Evolutionary conservation across 495 filamentous ascomycete species (phyloP).

Genomic region (Lasiosphaeris hirsuta): DNA sequence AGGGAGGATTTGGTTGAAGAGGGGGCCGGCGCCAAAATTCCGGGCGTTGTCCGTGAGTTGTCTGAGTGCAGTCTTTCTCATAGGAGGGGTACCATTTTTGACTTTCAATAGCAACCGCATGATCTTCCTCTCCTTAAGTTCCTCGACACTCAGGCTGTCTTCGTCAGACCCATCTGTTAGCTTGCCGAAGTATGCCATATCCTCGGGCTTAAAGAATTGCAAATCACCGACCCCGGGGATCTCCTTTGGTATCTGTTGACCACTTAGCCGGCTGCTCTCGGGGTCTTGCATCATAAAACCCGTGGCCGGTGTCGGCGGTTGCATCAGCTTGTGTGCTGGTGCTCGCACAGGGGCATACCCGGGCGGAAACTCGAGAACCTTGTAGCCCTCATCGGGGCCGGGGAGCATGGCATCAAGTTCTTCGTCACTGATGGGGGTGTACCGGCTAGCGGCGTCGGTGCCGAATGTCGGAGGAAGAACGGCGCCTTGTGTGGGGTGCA

Average conservation of each 20-base stretch:
- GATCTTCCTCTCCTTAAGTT: slow-evolving; percentile 97
- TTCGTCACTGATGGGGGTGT: slow-evolving; percentile 82
- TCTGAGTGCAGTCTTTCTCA: slow-evolving; percentile 98
- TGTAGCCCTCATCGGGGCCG: slow-evolving; percentile 73
- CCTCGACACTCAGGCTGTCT: slow-evolving; percentile 84
- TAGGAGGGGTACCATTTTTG: slow-evolving; percentile 98
- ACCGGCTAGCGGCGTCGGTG: slow-evolving; percentile 74
- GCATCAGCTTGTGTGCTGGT: slow-evolving; percentile 70
- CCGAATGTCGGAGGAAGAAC: slow-evolving; percentile 64
- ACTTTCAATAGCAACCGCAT: slow-evolving; percentile 96
- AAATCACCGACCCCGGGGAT: slow-evolving; percentile 97
- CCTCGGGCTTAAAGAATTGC: slow-evolving; percentile 97
- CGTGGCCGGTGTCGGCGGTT: slow-evolving; percentile 65
- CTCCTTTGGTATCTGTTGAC: slow-evolving; percentile 92
- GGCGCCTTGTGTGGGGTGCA: slow-evolving; percentile 72
- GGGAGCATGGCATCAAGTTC: slow-evolving; percentile 92
- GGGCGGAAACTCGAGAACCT: slow-evolving; percentile 86
- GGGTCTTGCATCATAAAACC: slow-evolving; percentile 99
- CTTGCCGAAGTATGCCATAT: slow-evolving; percentile 99
- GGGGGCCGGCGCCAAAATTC: slow-evolving; percentile 88
- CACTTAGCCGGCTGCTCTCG: slow-evolving; percentile 71
- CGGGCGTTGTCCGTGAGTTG: slow-evolving; percentile 97
- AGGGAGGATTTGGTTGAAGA: slow-evolving; percentile 98
- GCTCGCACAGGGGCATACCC: slow-evolving; percentile 85
- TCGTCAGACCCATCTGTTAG: slow-evolving; percentile 94